Conservation (phyloP, 192 early-diverging fungal genomes). For the Funneliformis mosseae region DNA sequence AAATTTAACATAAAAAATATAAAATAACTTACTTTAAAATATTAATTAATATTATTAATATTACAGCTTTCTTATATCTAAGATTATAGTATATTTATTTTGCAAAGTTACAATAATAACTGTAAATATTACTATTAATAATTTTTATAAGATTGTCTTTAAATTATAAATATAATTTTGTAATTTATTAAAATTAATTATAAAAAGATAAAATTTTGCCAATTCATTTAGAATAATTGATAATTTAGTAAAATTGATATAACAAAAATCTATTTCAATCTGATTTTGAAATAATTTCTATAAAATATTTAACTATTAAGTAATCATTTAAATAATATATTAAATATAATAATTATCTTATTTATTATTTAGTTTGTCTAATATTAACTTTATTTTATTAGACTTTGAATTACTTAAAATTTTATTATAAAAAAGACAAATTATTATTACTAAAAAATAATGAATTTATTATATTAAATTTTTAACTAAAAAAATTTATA, state of each 20-base stretch:
- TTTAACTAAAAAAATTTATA: no score
- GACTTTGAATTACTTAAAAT: background rate
- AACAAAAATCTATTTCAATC: background rate
- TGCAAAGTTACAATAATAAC: background rate
- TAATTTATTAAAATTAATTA: background rate
- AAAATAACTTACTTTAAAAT: background rate
- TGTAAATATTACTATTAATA: background rate
- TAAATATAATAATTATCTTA: no score
- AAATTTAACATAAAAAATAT: no score
- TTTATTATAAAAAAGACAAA: background rate
- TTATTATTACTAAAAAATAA: background rate
- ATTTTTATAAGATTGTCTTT: background rate
- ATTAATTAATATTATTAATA: background rate
- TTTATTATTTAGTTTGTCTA: no score
- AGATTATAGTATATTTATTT: background rate
- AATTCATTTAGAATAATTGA: background rate
- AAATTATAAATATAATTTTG: background rate
- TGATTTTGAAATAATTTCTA: background rate
- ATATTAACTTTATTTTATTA: no score
- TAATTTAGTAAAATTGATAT: background rate
- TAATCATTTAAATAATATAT: no score
- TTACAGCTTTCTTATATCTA: background rate
- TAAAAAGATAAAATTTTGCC: no score
- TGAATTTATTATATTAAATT: no score
- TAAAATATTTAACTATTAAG: background rate